Evolutionary conservation across 2,329 filamentous ascomycete species (phyloP).

Genomic region (Pseudocercospora vitis): DNA sequence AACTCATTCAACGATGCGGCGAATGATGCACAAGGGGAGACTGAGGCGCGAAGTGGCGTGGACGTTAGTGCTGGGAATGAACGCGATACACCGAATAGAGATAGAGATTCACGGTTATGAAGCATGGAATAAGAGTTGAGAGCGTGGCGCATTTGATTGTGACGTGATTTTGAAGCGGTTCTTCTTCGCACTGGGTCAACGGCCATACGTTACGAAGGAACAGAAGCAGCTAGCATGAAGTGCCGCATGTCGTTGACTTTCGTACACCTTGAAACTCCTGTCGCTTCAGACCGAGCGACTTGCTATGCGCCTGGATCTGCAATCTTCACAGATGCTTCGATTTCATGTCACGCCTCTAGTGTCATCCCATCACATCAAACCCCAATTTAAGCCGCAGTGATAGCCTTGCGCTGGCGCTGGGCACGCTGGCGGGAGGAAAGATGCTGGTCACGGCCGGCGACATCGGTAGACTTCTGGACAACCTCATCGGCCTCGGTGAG

Average conservation of each 20-base stretch:
- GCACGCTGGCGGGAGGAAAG: constrained; percentile 93
- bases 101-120: constrained; percentile 25
- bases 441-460: constrained; percentile 62
- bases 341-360: neutral
- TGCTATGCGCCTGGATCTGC: constrained; percentile 10
- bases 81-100: constrained; percentile 14
- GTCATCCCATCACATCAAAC: neutral
- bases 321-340: constrained; percentile 6
- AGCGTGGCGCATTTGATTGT: neutral
- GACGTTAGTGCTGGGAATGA: neutral
- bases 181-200: constrained; percentile 14
- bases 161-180: constrained; percentile 17
- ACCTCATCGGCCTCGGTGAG: constrained; percentile 96
- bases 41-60: constrained; percentile 13
- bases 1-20: constrained; percentile 41
- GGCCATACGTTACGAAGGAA: constrained; percentile 20
- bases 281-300: constrained; percentile 11
- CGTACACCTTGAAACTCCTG: constrained; percentile 12
- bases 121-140: constrained; percentile 1
- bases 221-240: constrained; percentile 18
- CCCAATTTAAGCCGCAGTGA: constrained; percentile 48
- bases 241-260: constrained; percentile 10
- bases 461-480: constrained; percentile 81
- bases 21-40: constrained; percentile 24
- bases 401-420: constrained; percentile 60